phyloP scores from a whole-genome alignment of 176 grass and related monocot genomes.

The Pontederia paniculata region DNA sequence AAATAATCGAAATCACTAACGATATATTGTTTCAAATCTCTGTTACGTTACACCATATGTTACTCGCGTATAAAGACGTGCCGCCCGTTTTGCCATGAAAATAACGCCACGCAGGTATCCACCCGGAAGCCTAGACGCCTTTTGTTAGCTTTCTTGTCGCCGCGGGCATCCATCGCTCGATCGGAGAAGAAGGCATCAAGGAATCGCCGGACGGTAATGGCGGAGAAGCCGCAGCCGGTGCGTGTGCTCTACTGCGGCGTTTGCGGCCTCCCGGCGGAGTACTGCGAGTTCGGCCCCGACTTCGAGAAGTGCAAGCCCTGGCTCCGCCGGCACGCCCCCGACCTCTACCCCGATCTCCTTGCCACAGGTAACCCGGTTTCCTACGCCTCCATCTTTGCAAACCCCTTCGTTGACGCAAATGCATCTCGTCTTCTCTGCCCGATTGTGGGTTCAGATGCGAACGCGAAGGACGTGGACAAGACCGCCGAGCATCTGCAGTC shows the following conservation, averaged over 20 bases:
- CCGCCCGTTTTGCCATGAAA: too few relatives aligned
- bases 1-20: too few relatives aligned
- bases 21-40: too few relatives aligned
- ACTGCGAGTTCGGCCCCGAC: slow-evolving; percentile 99
- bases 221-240: slow-evolving; percentile 66
- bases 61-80: too few relatives aligned
- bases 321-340: slow-evolving; percentile 69
- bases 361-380: slow-evolving; percentile 11
- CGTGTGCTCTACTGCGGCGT: slow-evolving; percentile 80
- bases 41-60: too few relatives aligned
- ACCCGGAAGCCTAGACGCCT: too few relatives aligned
- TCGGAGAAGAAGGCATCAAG: too few relatives aligned
- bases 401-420: too few relatives aligned
- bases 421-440: neutral
- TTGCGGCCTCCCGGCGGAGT: slow-evolving; percentile 78
- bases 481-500: slow-evolving; percentile 57
- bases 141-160: too few relatives aligned
- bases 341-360: slow-evolving; percentile 78
- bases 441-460: slow-evolving; percentile 21
- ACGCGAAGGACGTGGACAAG: slow-evolving; percentile 53
- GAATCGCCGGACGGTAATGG: slow-evolving; percentile 38
- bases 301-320: slow-evolving; percentile 97
- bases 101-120: too few relatives aligned
- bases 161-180: too few relatives aligned
- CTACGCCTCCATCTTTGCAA: slow-evolving; percentile 12